These are phyloP conservation scores for Cytospora leucostoma DNA, from an alignment of 2,329 filamentous ascomycete species.

Conservation along the genomic window DNA sequence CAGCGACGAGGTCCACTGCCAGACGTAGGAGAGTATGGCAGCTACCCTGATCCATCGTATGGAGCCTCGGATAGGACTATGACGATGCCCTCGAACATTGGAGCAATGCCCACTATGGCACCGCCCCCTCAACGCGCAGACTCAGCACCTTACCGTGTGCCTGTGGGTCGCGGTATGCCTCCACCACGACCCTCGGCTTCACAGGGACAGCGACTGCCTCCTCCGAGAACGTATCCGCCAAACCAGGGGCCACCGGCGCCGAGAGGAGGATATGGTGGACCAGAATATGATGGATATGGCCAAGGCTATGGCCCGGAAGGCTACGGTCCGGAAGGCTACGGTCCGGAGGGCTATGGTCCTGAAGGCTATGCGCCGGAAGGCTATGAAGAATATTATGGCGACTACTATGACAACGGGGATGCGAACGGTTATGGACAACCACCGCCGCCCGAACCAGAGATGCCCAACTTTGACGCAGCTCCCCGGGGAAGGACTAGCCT, in stretches of 20 bases:
- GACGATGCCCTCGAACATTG: slow-evolving; percentile 59
- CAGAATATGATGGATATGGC: slow-evolving; percentile 34
- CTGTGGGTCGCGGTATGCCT: slow-evolving; percentile 46
- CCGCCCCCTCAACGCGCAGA: slow-evolving; percentile 43
- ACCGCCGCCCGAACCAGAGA: slow-evolving; percentile 34
- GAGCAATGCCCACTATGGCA: slow-evolving; percentile 39
- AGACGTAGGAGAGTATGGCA: slow-evolving; percentile 38
- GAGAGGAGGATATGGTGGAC: slow-evolving; percentile 30
- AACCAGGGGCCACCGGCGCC: slow-evolving; percentile 44
- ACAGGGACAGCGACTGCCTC: slow-evolving; percentile 52
- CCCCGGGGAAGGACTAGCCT: slow-evolving; percentile 45
- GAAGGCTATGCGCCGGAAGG: slow-evolving; percentile 40
- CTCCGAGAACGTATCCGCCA: slow-evolving; percentile 53
- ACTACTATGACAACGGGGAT: slow-evolving; percentile 50
- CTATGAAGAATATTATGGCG: slow-evolving; percentile 56
- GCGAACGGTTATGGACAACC: slow-evolving; percentile 35
- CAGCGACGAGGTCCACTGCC: slow-evolving; percentile 39
- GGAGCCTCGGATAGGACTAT: slow-evolving; percentile 58
- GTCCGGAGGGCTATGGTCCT: slow-evolving; percentile 28
- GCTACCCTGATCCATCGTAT: slow-evolving; percentile 46
- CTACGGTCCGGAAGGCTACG: slow-evolving; percentile 45
- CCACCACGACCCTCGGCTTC: slow-evolving; percentile 59
- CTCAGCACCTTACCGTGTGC: slow-evolving; percentile 49
- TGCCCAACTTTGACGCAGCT: slow-evolving; percentile 49
- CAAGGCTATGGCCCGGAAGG: slow-evolving; percentile 38